phyloP scores from a whole-genome alignment of 148 eudicot species.

The Silene conica region DNA sequence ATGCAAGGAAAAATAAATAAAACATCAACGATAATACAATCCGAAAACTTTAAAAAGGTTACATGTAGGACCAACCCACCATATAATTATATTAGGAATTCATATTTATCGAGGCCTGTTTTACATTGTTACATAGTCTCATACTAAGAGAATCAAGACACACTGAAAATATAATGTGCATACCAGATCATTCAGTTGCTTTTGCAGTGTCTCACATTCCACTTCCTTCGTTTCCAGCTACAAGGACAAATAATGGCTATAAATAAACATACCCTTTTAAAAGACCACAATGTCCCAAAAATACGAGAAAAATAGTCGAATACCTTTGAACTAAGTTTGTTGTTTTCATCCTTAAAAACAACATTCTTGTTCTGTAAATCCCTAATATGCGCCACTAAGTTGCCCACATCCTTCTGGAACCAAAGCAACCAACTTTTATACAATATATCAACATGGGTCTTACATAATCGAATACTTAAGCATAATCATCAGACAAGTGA shows the following conservation, averaged over 20 bases:
- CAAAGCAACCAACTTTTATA: no score
- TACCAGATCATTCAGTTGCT: conserved; percentile 81
- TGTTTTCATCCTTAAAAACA: conserved; percentile 70
- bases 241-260: conserved; percentile 12
- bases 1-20: background rate
- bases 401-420: conserved; percentile 68
- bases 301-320: background rate
- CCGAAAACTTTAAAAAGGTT: no score
- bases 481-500: no score
- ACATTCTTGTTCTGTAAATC: no score
- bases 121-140: background rate
- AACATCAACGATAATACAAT: background rate
- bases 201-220: conserved; percentile 55
- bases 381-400: no score
- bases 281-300: background rate
- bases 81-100: background rate
- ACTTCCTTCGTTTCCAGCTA: conserved; percentile 63
- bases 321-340: conserved; percentile 55
- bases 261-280: background rate
- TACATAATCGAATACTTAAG: no score
- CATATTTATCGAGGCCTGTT: background rate
- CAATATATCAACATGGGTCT: no score
- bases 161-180: background rate
- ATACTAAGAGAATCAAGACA: background rate
- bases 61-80: no score